These are phyloP conservation scores for Cladosporium sphaerospermum DNA, from an alignment of 2,329 filamentous ascomycete genomes.

Conservation along the genomic window DNA sequence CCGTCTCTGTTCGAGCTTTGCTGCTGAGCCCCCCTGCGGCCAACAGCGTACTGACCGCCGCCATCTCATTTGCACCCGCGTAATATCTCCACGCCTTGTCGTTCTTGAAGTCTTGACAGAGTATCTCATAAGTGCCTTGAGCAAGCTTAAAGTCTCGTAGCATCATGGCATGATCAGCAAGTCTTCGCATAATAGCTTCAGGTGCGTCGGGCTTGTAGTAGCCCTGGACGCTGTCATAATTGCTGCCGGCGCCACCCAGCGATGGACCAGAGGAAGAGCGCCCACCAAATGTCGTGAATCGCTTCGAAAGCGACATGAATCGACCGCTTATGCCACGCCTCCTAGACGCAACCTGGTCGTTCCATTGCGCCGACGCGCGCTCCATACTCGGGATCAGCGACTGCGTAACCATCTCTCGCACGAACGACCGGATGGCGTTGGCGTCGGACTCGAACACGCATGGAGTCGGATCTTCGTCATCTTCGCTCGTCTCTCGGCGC, in stretches of 20 bases:
- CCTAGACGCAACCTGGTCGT: constrained; percentile 90
- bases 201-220: constrained; percentile 79
- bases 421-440: constrained; percentile 78
- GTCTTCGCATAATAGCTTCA: constrained; percentile 85
- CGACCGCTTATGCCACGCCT: constrained; percentile 82
- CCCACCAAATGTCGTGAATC: constrained; percentile 76
- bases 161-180: constrained; percentile 96
- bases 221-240: constrained; percentile 70
- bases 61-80: constrained; percentile 92
- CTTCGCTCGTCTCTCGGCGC: constrained; percentile 48
- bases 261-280: constrained; percentile 51
- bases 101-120: constrained; percentile 82
- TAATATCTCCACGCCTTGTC: constrained; percentile 97
- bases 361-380: constrained; percentile 83
- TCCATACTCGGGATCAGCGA: constrained; percentile 97
- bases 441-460: constrained; percentile 91
- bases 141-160: constrained; percentile 92
- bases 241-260: constrained; percentile 46
- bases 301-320: constrained; percentile 90
- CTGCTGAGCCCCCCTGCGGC: constrained; percentile 61
- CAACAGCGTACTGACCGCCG: constrained; percentile 74
- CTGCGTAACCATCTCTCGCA: constrained; percentile 91
- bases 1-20: constrained; percentile 70
- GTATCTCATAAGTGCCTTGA: constrained; percentile 82
- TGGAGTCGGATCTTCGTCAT: constrained; percentile 63